Evolutionary conservation across 2,329 filamentous ascomycete genomes (phyloP), one percentile per base, ranked within the genome.

Genomic region (Talaromyces piceae): DNA sequence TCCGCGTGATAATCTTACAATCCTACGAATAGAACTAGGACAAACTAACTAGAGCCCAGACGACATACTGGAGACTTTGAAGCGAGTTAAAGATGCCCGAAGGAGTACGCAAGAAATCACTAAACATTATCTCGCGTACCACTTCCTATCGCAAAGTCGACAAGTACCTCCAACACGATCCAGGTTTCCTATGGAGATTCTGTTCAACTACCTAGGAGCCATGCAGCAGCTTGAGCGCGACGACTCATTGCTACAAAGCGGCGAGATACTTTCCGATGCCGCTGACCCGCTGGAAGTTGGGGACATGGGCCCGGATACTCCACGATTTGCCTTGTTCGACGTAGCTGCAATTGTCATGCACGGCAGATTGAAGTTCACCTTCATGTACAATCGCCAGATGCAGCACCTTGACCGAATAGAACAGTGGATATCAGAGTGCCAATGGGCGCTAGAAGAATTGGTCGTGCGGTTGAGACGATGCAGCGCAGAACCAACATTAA

Each of bases 371-470:
- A 70, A 73, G 8, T 74, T 78, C 49, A 71, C 70, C 0, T 78
- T 79, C 57, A 74, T 74, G 1, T 77, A 74, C 61, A 78, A 77
- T 55, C 64, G 67, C 8, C 61, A 67, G 28, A 77, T 77, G 72
- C 59, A 62, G n/a, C 73, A 77, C 52, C 73, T 77, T 49, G 58
- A 65, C 2, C 57, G 61, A 0, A 73, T 79, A 16, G 60, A 62
- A 5, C 43, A 59, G 12, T 78, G 75, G 76, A 65, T 77, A 2
- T 61, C 62, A 0, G 58, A 62, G 37, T 77, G 69, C 50, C 59
- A 64, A 18, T 50, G 64, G 6, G 61, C 64, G 3, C 61, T 76
- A 3, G 56, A 58, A 11, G 56, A 56, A 1, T 54, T 70, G 7
- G 61, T 65, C 1, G 57, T 61, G 30, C 53, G 58, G 31, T 54